Evolutionary conservation across 1,284 basidiomycete species (phyloP), one percentile per base, ranked within the genome.

Genomic region (Ganoderma sinense): DNA sequence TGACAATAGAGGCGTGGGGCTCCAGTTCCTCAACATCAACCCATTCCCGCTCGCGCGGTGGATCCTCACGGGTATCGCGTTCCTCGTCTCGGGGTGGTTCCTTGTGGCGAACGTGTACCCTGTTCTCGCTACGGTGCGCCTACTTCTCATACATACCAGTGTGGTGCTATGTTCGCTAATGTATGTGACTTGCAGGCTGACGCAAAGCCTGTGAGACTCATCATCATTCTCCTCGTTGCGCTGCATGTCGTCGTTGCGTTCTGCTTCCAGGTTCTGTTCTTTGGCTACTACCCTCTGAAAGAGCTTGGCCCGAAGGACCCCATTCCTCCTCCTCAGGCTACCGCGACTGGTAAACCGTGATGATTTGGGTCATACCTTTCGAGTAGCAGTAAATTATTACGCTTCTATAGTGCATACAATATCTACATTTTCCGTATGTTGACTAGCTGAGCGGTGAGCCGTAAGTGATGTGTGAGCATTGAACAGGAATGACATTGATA

Each of bases 21-120:
- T 53, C 23, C 73, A 95, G 93, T 80, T 94, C n/a, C 82, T 96
- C 10, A 96, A 94, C 76, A 89, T 97, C 29, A 92, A 94, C 62
- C 94, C 95, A 0, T 85, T 94, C 4, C 87, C 92, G 1, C 85
- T 95, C 43, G 79, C 95, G 11, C 89, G 96, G 6, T 97, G 95
- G 95, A 85, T 87, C 2, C 84, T 97, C 23, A 92, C 94, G 20
- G 88, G 88, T 1, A 67, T 90, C 53, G 96, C 89, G 0, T 93
- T 94, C 73, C 83, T 84, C 0, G 82, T 94, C 36, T 97, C 95
- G 2, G 94, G 94, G 0, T 95, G 89, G 81, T 97, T 96, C 85
- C 84, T 98, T 20, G 86, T 89, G 20, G 85, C 87, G 23, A 98
- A 97, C 77, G 89, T 97, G 66, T 97, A 97, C 76, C 96, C 96